Percentiles rank a stretch among this genome's conserved stretches.
Conservation (phyloP, 2,329 filamentous ascomycete genomes). For the Emmonsiellopsis sp. region DNA sequence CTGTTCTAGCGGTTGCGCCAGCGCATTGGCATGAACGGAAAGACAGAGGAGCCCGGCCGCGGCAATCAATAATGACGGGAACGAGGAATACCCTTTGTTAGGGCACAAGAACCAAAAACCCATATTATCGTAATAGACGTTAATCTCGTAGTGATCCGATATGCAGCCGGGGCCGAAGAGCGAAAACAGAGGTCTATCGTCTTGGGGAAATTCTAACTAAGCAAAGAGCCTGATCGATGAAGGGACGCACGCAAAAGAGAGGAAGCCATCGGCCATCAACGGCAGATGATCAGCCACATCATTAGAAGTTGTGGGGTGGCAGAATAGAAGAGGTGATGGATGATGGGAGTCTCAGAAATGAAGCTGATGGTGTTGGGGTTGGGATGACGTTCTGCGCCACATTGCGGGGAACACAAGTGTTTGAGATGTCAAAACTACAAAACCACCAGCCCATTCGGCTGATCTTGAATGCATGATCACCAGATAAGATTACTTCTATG, state of each 20-base stretch:
- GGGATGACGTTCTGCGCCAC: neutral
- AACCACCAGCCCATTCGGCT: too few species aligned
- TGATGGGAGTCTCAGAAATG: neutral
- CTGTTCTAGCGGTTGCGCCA: slow-evolving; percentile 18
- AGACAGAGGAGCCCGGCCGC: slow-evolving; percentile 12
- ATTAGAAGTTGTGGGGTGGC: neutral
- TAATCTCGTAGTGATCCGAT: neutral
- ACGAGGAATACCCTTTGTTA: slow-evolving; percentile 1
- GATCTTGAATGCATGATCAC: too few species aligned
- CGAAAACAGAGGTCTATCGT: neutral
- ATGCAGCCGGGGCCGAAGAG: neutral
- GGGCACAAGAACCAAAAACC: neutral
- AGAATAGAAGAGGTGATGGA: neutral
- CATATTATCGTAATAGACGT: neutral
- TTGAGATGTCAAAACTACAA: too few species aligned
- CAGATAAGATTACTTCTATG: too few species aligned
- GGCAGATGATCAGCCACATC: neutral
- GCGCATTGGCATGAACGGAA: slow-evolving; percentile 21
- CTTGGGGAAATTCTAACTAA: neutral
- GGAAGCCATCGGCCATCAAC: neutral
- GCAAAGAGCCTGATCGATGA: neutral
- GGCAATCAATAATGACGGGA: slow-evolving; percentile 2
- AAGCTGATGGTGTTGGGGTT: neutral
- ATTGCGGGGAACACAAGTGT: neutral
- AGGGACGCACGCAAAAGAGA: neutral